phyloP scores from a whole-genome alignment of 345 rosid species.

The Lepidium aucheri region DNA sequence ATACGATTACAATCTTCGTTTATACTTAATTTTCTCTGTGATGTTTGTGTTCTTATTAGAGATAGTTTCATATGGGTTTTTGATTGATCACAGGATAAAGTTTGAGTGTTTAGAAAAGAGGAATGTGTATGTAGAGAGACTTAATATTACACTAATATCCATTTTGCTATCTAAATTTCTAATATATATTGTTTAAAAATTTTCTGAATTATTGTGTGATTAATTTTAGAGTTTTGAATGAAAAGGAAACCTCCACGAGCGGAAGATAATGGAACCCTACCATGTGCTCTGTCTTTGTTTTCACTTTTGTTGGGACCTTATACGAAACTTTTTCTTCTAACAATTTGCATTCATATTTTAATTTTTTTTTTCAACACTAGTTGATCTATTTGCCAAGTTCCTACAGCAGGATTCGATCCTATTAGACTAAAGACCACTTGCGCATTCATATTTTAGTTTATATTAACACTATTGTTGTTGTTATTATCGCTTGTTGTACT shows the following conservation, averaged over 20 bases:
- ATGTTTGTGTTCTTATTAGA: conserved; percentile 1
- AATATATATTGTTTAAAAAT: background rate
- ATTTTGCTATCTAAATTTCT: background rate
- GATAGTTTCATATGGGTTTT: background rate
- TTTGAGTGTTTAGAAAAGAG: background rate
- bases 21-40: background rate
- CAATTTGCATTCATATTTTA: background rate
- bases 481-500: conserved; percentile 8
- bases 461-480: background rate
- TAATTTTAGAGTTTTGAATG: conserved; percentile 9
- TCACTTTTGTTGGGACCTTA: conserved; percentile 19
- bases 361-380: too few species aligned
- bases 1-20: conserved; percentile 14
- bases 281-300: conserved; percentile 12
- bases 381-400: too few species aligned
- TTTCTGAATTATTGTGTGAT: background rate
- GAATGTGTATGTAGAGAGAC: conserved; percentile 7
- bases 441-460: background rate
- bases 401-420: too few species aligned
- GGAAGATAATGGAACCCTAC: conserved; percentile 21
- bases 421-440: too few species aligned
- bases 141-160: background rate
- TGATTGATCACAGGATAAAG: conserved; percentile 2
- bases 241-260: conserved; percentile 26
- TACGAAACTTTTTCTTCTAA: background rate